A percentile compares a stretch with the other conserved stretches of the same genome.
Conservation (phyloP, 176 grass and related monocot species). For the Eragrostis nindensis region DNA sequence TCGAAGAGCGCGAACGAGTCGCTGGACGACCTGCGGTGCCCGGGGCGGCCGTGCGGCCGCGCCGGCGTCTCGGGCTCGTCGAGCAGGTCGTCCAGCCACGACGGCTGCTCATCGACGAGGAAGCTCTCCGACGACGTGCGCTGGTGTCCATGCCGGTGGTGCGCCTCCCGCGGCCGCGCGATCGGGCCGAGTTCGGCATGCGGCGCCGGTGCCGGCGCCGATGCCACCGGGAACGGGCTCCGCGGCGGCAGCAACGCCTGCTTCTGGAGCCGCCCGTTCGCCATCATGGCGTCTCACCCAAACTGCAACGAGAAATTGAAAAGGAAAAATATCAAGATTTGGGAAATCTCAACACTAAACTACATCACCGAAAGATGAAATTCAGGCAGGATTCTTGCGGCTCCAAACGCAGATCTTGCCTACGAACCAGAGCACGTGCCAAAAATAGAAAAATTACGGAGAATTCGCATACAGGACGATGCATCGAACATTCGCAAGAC, state of each 20-base stretch:
- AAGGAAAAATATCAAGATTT: slow-evolving; percentile 3
- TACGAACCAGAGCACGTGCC: background rate
- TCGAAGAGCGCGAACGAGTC: slow-evolving; percentile 83
- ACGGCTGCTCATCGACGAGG: slow-evolving; percentile 82
- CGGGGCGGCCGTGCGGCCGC: slow-evolving; percentile 42
- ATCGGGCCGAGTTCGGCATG: slow-evolving; percentile 46
- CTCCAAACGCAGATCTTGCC: slow-evolving; percentile 36
- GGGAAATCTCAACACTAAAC: slow-evolving; percentile 22
- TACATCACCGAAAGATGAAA: slow-evolving; percentile 8
- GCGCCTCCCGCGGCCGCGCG: slow-evolving; percentile 42
- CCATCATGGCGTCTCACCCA: slow-evolving; percentile 44
- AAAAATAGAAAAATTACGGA: background rate
- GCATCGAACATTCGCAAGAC: slow-evolving; percentile 16
- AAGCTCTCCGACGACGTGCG: slow-evolving; percentile 87
- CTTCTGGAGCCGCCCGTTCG: slow-evolving; percentile 49
- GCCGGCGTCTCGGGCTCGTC: slow-evolving; percentile 62
- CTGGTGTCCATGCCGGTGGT: slow-evolving; percentile 60
- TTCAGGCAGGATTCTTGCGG: slow-evolving; percentile 5
- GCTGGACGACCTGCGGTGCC: slow-evolving; percentile 84
- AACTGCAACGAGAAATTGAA: slow-evolving; percentile 12
- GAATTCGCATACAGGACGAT: background rate
- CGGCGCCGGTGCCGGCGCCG: slow-evolving; percentile 16
- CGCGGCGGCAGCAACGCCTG: slow-evolving; percentile 60
- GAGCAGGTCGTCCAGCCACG: slow-evolving; percentile 94
- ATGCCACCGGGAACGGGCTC: slow-evolving; percentile 39